Conservation (phyloP, 306 rosid species). For the Astragalus glycyphyllos region DNA sequence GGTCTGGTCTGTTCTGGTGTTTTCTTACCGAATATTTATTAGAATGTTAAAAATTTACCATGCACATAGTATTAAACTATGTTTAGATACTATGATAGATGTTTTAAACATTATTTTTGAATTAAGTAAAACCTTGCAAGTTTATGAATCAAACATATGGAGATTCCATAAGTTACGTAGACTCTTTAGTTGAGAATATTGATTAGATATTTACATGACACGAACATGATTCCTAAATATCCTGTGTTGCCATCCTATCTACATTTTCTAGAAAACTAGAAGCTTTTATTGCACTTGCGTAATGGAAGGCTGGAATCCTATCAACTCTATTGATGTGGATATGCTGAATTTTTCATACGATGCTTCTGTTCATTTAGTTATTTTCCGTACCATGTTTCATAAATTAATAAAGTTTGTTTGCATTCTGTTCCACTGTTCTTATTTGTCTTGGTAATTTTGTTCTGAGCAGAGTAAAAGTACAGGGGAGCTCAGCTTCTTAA, state of each 20-base stretch:
- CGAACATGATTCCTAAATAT: constrained; percentile 22
- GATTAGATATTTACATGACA: neutral
- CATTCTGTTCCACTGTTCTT: constrained; percentile 36
- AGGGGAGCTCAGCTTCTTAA: constrained; percentile 97
- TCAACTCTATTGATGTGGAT: constrained; percentile 34
- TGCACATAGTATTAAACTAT: neutral
- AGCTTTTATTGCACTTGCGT: constrained; percentile 24
- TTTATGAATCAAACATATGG: neutral
- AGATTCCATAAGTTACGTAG: neutral
- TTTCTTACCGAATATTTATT: neutral
- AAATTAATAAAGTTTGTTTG: constrained; percentile 32
- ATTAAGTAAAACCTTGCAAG: neutral
- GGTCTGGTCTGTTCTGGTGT: constrained; percentile 1
- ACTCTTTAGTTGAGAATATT: constrained; percentile 7
- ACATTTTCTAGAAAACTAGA: constrained; percentile 27
- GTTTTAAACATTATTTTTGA: neutral
- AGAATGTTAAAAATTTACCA: neutral
- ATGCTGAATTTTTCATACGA: constrained; percentile 29
- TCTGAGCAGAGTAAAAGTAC: constrained; percentile 86
- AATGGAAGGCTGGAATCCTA: constrained; percentile 19
- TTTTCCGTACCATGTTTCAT: constrained; percentile 14
- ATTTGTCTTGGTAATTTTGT: constrained; percentile 42
- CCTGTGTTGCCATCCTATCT: constrained; percentile 29
- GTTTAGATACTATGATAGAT: neutral
- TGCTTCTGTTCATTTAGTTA: constrained; percentile 19